Conservation (phyloP, 208 protist genomes). For the Trichomonas vaginalis region DNA sequence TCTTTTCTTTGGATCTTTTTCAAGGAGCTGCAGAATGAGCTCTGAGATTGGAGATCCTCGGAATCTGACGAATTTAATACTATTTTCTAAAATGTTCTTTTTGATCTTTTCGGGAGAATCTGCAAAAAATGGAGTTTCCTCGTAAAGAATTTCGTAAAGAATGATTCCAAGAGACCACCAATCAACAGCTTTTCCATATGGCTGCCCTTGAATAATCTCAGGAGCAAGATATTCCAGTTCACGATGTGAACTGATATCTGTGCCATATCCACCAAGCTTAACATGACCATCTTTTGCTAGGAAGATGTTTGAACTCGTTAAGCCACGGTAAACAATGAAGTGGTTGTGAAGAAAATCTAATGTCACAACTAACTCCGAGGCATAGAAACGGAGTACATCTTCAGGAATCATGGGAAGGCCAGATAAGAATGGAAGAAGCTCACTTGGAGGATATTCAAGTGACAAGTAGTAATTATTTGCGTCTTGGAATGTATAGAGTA, state of each 20-base stretch:
- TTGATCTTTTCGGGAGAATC: constrained; percentile 46
- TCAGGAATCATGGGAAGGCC: not conserved
- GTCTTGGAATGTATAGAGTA: not conserved
- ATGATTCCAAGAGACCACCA: constrained; percentile 58
- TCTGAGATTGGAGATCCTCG: constrained; percentile 31
- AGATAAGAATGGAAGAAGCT: not conserved
- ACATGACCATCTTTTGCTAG: not conserved
- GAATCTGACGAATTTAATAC: constrained; percentile 35
- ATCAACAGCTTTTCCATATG: constrained; percentile 53
- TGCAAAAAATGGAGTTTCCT: constrained; percentile 47
- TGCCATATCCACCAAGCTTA: not conserved
- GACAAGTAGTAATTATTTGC: not conserved
- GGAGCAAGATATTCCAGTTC: constrained; percentile 50
- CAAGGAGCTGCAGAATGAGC: constrained; percentile 31
- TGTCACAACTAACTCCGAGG: not conserved
- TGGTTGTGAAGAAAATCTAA: not conserved
- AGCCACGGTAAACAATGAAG: not conserved
- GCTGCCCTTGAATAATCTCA: constrained; percentile 38
- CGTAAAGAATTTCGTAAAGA: constrained; percentile 57
- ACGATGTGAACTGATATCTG: constrained; percentile 24
- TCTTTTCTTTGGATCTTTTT: constrained; percentile 25
- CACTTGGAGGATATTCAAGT: not conserved
- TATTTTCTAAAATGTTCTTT: constrained; percentile 41
- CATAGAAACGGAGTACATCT: not conserved
- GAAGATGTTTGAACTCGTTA: not conserved